phyloP scores from a whole-genome alignment of 208 protist species.

The Trypanosomatidae sp. region DNA sequence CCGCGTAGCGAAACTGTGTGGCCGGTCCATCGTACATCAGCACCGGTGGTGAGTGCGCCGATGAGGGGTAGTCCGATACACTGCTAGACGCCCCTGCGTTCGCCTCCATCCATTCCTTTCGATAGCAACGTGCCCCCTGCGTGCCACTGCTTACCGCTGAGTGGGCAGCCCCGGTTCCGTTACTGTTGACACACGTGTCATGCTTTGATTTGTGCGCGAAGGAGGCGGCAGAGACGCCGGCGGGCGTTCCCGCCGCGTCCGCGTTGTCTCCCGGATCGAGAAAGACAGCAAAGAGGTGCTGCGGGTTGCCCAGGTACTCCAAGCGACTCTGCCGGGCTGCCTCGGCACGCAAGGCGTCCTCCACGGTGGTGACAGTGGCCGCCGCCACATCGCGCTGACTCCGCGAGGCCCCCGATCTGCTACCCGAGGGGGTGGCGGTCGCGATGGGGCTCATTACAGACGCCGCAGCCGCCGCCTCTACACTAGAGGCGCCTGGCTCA shows the following conservation, averaged over 20 bases:
- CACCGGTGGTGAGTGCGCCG: conserved; percentile 2
- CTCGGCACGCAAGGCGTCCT: conserved; percentile 45
- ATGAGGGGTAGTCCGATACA: neutral
- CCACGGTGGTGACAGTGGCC: conserved; percentile 25
- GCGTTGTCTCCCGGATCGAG: conserved; percentile 22
- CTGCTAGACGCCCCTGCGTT: neutral
- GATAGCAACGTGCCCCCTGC: neutral
- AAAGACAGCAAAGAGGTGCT: conserved; percentile 45
- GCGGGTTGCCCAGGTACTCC: conserved; percentile 62
- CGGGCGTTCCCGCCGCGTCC: neutral
- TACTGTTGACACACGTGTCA: conserved; percentile 3
- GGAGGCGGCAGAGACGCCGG: conserved; percentile 6
- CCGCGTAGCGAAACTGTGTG: conserved; percentile 43
- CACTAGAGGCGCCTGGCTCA: conserved; percentile 1
- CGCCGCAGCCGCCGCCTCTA: neutral
- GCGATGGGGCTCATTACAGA: neutral
- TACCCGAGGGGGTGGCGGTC: neutral
- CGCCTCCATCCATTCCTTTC: conserved; percentile 2
- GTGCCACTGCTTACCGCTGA: neutral
- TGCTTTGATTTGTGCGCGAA: conserved; percentile 4
- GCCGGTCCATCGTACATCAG: conserved; percentile 41
- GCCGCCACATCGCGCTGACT: conserved; percentile 19
- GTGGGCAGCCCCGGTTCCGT: neutral
- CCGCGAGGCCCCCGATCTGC: conserved; percentile 4
- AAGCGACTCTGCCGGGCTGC: conserved; percentile 45